A percentile compares a stretch with the other conserved stretches of the same genome.
These are phyloP conservation scores for Podila verticillata DNA, from an alignment of 192 early-diverging fungal species.

Conservation along the genomic window DNA sequence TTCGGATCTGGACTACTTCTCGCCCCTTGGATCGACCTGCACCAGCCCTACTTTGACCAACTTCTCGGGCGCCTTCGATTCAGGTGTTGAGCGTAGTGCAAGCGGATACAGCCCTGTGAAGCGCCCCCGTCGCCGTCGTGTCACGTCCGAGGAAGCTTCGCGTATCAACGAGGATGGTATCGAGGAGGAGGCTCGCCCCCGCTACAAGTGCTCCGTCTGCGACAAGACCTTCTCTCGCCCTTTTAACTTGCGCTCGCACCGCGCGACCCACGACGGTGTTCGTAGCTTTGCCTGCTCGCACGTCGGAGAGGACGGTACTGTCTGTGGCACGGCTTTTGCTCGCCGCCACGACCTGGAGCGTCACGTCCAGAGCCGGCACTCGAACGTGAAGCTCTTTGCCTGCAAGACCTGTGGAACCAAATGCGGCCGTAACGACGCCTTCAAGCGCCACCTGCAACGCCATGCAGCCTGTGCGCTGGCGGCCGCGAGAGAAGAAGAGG, in stretches of 20 bases:
- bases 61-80: neutral
- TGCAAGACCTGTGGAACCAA: conserved; percentile 34
- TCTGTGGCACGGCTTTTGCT: conserved; percentile 31
- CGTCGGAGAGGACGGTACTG: conserved; percentile 10
- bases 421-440: conserved; percentile 42
- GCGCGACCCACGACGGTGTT: conserved; percentile 69
- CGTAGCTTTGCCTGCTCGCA: conserved; percentile 68
- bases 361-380: conserved; percentile 31
- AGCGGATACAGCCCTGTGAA: conserved; percentile 9
- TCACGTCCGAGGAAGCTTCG: conserved; percentile 31
- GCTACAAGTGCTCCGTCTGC: conserved; percentile 45
- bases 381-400: conserved; percentile 29
- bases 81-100: neutral
- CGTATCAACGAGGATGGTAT: conserved; percentile 12
- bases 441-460: conserved; percentile 40
- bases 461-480: conserved; percentile 32
- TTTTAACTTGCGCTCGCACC: conserved; percentile 78
- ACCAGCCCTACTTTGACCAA: conserved; percentile 23
- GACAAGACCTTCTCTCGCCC: conserved; percentile 68
- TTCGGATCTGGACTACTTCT: conserved; percentile 31
- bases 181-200: conserved; percentile 3
- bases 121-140: conserved; percentile 34
- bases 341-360: conserved; percentile 48
- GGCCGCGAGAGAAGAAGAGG: conserved; percentile 8
- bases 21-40: conserved; percentile 15